A percentile compares a stretch with the other conserved stretches of the same genome.
phyloP scores from a whole-genome alignment of 441 rosid genomes.

The Gossypium schwendimanii region DNA sequence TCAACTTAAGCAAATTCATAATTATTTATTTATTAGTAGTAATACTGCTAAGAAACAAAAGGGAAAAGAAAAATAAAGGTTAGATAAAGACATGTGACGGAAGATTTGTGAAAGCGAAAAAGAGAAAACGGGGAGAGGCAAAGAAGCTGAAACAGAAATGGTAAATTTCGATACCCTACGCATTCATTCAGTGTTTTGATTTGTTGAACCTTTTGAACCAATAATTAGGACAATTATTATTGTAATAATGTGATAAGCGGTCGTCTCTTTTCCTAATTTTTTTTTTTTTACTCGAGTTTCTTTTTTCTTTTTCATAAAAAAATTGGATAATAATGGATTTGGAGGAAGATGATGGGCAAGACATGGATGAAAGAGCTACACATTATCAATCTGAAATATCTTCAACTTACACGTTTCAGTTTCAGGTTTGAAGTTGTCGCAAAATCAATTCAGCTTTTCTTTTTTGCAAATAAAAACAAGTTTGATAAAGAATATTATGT shows the following conservation, averaged over 20 bases:
- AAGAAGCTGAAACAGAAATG: slow-evolving; percentile 1
- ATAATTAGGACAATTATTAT: not conserved
- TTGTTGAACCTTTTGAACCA: not conserved
- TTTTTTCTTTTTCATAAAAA: not conserved
- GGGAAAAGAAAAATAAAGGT: not conserved
- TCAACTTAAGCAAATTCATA: not conserved
- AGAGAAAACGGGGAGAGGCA: not conserved
- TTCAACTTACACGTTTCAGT: slow-evolving; percentile 5
- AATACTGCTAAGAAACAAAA: not conserved
- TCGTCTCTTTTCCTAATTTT: not conserved
- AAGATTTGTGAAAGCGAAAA: not conserved
- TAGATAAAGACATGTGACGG: slow-evolving; percentile 2
- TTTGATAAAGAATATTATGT: not conserved
- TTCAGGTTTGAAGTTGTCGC: not conserved
- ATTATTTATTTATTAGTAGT: not conserved
- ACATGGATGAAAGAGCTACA: not conserved
- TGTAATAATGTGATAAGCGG: not conserved
- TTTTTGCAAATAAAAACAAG: slow-evolving; percentile 10
- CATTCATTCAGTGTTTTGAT: not conserved
- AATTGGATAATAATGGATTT: not conserved
- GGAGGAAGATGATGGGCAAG: not conserved
- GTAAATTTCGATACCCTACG: slow-evolving; percentile 1
- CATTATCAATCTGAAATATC: not conserved
- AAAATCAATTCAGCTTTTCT: not conserved
- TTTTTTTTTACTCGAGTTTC: not conserved